These are phyloP conservation scores for Vanilla planifolia DNA, from an alignment of 106 monocot genomes.

Conservation along the genomic window DNA sequence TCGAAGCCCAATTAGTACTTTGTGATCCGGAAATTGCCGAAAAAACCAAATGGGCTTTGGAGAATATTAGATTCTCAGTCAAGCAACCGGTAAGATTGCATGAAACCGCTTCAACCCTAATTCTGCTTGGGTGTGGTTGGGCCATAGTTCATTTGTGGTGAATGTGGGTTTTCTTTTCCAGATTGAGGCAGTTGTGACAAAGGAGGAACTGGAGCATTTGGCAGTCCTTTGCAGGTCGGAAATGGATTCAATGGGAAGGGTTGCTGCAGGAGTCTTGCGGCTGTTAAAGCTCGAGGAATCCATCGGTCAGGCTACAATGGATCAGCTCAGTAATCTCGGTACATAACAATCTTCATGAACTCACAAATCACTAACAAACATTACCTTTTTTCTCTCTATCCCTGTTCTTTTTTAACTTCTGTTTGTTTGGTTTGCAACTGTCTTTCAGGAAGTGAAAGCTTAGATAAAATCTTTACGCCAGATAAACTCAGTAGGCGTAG, in stretches of 20 bases:
- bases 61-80: conserved; percentile 82
- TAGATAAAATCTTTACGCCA: conserved; percentile 70
- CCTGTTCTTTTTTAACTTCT: no score
- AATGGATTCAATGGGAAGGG: conserved; percentile 85
- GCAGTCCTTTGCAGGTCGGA: conserved; percentile 63
- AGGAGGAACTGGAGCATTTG: conserved; percentile 84
- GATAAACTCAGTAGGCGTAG: conserved; percentile 64
- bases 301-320: conserved; percentile 62
- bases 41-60: conserved; percentile 49
- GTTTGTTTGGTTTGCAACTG: no score
- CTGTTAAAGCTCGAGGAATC: conserved; percentile 85
- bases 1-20: conserved; percentile 52
- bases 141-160: neutral
- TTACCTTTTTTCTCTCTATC: neutral
- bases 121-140: neutral
- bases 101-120: no score
- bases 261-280: conserved; percentile 78
- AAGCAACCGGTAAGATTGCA: conserved; percentile 69
- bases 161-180: conserved; percentile 18
- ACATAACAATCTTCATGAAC: conserved; percentile 10
- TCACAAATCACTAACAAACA: neutral
- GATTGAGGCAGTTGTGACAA: conserved; percentile 85
- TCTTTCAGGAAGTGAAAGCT: conserved; percentile 63
- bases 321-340: conserved; percentile 94
- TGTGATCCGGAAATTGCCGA: conserved; percentile 33